A percentile compares a stretch with the other conserved stretches of the same genome.
Conservation (phyloP, 2,329 filamentous ascomycete genomes). For the Cladophialophora immunda region DNA sequence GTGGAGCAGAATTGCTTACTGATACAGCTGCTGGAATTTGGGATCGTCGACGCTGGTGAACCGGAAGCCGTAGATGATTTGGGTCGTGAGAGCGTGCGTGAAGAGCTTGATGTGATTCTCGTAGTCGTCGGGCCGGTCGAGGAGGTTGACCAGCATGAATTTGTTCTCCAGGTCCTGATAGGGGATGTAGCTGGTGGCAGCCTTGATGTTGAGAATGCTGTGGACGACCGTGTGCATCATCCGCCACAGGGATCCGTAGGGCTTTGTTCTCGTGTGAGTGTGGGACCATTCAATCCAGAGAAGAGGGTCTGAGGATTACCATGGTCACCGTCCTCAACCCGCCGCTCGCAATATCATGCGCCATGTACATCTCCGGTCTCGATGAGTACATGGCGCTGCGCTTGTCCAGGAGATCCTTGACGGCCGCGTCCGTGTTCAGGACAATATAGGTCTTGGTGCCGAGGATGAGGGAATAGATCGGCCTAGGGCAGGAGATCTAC, state of each 20-base stretch:
- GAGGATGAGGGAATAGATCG: constrained; percentile 61
- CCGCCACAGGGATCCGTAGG: constrained; percentile 34
- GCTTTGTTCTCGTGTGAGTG: not conserved
- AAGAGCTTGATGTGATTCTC: constrained; percentile 29
- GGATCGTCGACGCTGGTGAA: constrained; percentile 24
- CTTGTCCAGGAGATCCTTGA: constrained; percentile 62
- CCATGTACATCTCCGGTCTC: constrained; percentile 57
- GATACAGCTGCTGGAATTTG: constrained; percentile 21
- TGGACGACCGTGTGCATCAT: constrained; percentile 38
- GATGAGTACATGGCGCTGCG: constrained; percentile 60
- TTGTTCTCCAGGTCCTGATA: constrained; percentile 37
- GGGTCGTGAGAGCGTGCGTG: constrained; percentile 30
- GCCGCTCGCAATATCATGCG: constrained; percentile 42
- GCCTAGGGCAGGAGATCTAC: constrained; percentile 33
- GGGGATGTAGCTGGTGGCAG: constrained; percentile 34
- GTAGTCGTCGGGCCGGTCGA: constrained; percentile 23
- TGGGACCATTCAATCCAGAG: not conserved
- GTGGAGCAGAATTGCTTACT: too few relatives aligned
- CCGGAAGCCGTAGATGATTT: constrained; percentile 34
- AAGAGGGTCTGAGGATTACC: constrained; percentile 13
- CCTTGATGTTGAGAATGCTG: constrained; percentile 38
- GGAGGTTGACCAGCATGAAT: constrained; percentile 26
- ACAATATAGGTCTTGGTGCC: constrained; percentile 60
- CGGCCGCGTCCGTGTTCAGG: constrained; percentile 53
- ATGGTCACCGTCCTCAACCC: constrained; percentile 36